Evolutionary conservation across 2,329 filamentous ascomycete species (phyloP), one percentile per base, ranked within the genome.

Genomic region (Fusarium paranaense): DNA sequence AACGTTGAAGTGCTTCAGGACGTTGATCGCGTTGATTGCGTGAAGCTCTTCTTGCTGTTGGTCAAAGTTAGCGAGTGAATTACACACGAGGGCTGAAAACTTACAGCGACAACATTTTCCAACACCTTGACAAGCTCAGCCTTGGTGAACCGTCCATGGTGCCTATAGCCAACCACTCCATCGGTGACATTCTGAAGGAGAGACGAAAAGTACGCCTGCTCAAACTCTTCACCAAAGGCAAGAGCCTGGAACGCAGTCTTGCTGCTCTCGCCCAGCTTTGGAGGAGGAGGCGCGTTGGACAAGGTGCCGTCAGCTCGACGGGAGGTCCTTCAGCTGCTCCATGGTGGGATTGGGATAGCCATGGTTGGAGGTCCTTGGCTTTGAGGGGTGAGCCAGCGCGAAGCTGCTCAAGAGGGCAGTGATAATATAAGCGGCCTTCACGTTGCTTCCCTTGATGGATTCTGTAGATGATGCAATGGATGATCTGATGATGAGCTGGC

Each of bases 1-100:
- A 16, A 57, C 52, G 16, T 64, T 45, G 35, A 64, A 64, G 62
- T 64, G 62, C 64, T 56, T 66, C 6, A 66, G 37, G 16, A 66
- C 45, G 27, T 60, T 66, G n/a, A 66, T 56, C n/a, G 64, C 64
- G 6, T 61, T 61, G 25, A 66, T 50, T 16, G 58, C 58, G 16
- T 66, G 64, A n/a, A 62, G 64, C 16, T 66, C 57, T 16, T 37
- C 52, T 35, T 57, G 33, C 52, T 57, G 20, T 57, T 57, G 20
- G 8, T 33, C 27, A 37, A 57, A 22, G 32, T 37, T 25, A 40
- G 35, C 16, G 8, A 7, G 14, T 38, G 16, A 13, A 37, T 20
- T 9, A 35, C 3, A 16, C 22, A 14, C 11, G 4, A 14, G 5
- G 22, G 7, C 4, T 2, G 2, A 13, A 11, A 30, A 35, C 59